Percentiles rank a stretch among this genome's conserved stretches.
phyloP scores from a whole-genome alignment of 1,284 basidiomycete species.

The Cryptococcus jaspeensis region DNA sequence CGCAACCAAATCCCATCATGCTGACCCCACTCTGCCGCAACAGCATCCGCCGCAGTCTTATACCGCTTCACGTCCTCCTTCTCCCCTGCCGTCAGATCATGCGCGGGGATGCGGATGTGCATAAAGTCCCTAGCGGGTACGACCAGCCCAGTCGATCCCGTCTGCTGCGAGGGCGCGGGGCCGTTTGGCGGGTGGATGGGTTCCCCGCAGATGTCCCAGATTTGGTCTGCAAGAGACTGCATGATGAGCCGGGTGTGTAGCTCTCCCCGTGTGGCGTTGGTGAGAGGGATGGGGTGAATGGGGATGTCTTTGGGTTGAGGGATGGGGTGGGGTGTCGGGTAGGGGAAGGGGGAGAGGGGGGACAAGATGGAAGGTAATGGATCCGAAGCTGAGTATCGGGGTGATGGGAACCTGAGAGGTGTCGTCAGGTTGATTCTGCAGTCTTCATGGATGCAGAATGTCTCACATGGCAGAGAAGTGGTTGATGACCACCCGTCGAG shows the following conservation, averaged over 20 bases:
- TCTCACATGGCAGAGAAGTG: constrained; percentile 74
- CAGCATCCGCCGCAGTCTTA: constrained; percentile 64
- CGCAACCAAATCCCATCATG: constrained; percentile 32
- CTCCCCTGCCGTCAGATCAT: constrained; percentile 44
- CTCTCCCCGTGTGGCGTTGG: constrained; percentile 23
- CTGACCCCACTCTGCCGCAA: constrained; percentile 54
- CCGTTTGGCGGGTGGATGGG: neutral
- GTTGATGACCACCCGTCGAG: constrained; percentile 70
- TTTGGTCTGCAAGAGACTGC: constrained; percentile 46
- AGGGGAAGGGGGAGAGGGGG: constrained; percentile 45
- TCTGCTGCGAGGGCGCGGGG: neutral
- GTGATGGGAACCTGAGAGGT: constrained; percentile 28
- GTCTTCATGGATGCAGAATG: neutral
- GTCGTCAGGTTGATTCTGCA: neutral
- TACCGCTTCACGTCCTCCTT: constrained; percentile 64
- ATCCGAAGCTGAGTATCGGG: constrained; percentile 30
- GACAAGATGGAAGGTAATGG: constrained; percentile 54
- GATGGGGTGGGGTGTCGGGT: constrained; percentile 21
- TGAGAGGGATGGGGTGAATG: constrained; percentile 30
- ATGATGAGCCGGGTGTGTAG: constrained; percentile 52
- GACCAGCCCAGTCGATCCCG: constrained; percentile 51
- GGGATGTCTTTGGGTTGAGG: constrained; percentile 10
- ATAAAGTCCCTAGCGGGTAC: constrained; percentile 68
- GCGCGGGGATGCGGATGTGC: constrained; percentile 57
- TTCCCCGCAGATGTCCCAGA: constrained; percentile 45